These are phyloP conservation scores for Mortierella hygrophila DNA, from an alignment of 192 early-diverging fungal species.

Conservation along the genomic window DNA sequence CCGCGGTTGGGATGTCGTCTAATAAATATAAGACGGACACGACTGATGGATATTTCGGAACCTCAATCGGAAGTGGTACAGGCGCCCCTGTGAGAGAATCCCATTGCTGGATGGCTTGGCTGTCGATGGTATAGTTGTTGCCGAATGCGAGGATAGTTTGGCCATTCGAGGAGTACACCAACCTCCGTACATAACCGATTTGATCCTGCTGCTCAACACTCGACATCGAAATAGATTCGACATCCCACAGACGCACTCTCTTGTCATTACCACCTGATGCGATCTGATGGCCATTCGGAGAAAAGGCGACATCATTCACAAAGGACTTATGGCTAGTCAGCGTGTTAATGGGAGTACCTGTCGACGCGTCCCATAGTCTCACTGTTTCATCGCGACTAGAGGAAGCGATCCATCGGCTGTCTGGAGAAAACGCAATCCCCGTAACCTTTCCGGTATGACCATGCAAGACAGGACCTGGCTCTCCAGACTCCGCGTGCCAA, in stretches of 20 bases:
- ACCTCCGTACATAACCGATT: not conserved
- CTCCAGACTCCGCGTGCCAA: slow-evolving; percentile 56
- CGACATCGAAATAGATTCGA: not conserved
- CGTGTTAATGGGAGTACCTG: not conserved
- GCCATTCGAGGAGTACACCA: not conserved
- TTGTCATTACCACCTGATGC: not conserved
- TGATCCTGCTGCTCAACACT: not conserved
- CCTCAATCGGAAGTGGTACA: too few species aligned
- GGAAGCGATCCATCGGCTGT: slow-evolving; percentile 1
- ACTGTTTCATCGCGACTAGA: not conserved
- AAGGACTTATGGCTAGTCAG: not conserved
- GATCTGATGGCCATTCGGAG: slow-evolving; percentile 1
- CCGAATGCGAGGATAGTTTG: too few species aligned
- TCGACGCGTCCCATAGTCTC: slow-evolving; percentile 6
- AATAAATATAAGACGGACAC: too few species aligned
- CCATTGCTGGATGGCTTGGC: not conserved
- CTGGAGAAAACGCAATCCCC: not conserved
- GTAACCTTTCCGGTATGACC: not conserved
- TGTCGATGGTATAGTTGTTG: too few species aligned
- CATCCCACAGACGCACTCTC: not conserved
- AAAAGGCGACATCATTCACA: not conserved
- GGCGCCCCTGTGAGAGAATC: not conserved
- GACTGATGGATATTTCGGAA: too few species aligned
- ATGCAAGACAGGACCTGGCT: not conserved
- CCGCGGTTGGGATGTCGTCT: too few species aligned